phyloP scores from a whole-genome alignment of 192 early-diverging fungal species.

The Coemansia sp. region DNA sequence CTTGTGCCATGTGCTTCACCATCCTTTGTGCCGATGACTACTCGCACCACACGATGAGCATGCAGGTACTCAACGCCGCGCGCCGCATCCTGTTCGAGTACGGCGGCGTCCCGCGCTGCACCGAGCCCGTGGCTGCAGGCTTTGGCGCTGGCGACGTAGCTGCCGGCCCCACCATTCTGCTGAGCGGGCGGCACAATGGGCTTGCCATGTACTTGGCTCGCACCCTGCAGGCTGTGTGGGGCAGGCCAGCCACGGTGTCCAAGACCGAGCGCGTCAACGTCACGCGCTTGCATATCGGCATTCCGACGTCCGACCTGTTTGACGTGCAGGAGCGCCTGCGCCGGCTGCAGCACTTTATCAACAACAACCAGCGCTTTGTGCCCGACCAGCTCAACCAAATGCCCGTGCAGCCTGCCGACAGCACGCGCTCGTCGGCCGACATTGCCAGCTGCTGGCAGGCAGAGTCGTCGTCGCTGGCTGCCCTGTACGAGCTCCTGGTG shows the following conservation, averaged over 20 bases:
- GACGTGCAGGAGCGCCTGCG: too few relatives aligned
- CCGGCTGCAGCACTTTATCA: too few relatives aligned
- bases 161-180: constrained; percentile 43
- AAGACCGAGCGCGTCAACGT: not conserved
- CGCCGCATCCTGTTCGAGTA: constrained; percentile 46
- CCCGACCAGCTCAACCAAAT: too few relatives aligned
- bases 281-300: too few relatives aligned
- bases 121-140: constrained; percentile 6
- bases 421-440: too few relatives aligned
- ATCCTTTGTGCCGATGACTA: constrained; percentile 58
- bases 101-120: constrained; percentile 46
- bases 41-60: constrained; percentile 4
- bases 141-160: not conserved
- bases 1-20: constrained; percentile 85
- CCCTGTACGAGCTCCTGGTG: too few relatives aligned
- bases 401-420: too few relatives aligned
- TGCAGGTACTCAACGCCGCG: constrained; percentile 36
- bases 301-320: too few relatives aligned
- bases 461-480: too few relatives aligned
- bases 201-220: constrained; percentile 75
- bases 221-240: constrained; percentile 75
- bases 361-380: too few relatives aligned
- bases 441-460: too few relatives aligned
- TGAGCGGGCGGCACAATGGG: constrained; percentile 75
- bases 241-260: constrained; percentile 25